phyloP scores from a whole-genome alignment of 768 basidiomycete species.

The Trametes meyenii region DNA sequence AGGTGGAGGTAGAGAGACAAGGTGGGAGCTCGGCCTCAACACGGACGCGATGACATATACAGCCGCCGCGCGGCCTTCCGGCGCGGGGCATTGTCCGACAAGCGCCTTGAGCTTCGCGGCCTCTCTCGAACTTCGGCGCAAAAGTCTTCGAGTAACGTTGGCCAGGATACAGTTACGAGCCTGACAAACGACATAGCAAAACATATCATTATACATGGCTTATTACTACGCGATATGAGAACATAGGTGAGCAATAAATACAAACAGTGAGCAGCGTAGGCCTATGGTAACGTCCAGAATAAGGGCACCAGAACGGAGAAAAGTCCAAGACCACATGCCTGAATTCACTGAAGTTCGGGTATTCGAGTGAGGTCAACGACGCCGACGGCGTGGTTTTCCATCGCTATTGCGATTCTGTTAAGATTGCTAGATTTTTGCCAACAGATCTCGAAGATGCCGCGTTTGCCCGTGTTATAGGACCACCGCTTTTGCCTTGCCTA shows the following conservation, averaged over 20 bases:
- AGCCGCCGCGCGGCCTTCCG: conserved; percentile 5
- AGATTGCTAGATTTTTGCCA: conserved; percentile 61
- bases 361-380: conserved; percentile 64
- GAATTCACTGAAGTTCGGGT: conserved; percentile 30
- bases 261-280: not conserved
- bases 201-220: conserved; percentile 4
- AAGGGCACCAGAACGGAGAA: not conserved
- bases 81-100: conserved; percentile 16
- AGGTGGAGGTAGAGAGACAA: not conserved
- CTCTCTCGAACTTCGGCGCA: conserved; percentile 5
- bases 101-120: conserved; percentile 7
- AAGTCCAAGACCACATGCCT: not conserved
- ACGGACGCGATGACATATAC: conserved; percentile 9
- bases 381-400: conserved; percentile 69
- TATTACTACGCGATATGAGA: conserved; percentile 3
- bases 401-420: conserved; percentile 68
- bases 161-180: not conserved
- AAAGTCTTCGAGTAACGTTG: no score
- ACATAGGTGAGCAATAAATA: conserved; percentile 21
- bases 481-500: conserved; percentile 52
- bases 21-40: not conserved
- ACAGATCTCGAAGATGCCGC: conserved; percentile 75
- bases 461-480: conserved; percentile 65
- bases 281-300: not conserved
- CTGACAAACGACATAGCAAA: not conserved